Base-by-base conservation (phyloP, 2,329 filamentous ascomycete species). In the Colletotrichum acutatum region DNA sequence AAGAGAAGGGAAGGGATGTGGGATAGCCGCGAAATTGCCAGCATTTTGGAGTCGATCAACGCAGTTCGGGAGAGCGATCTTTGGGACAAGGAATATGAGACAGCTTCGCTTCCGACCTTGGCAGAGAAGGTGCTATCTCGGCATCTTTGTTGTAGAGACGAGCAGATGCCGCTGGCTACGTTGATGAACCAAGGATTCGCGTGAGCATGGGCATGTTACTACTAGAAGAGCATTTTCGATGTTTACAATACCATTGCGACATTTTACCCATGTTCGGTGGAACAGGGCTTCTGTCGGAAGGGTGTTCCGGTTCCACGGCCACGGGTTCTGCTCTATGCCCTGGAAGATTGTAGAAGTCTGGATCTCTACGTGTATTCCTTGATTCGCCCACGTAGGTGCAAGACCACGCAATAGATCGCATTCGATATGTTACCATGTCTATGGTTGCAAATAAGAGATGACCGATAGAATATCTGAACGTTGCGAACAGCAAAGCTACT, bases 1-100 rank as follows among this genome's bases (percentile, higher is more conserved):
- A 75, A 76, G 9, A 61, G 76, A 6, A 74, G 72, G 0, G 77
- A 78, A 46, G 77, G 75, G 0, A 54, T 78, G 0, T 77, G 75
- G 75, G 76, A 78, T 11, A 78, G 76, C 12, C 61, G 72, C 14
- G 77, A 78, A 12, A 49, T 49, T 8, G 37, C 37, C 37, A 42
- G 16, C 1, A 42, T 42, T 19, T 42, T 42, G 37, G 37, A 42
- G 37, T 42, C 37, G 5, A 42, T 42, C 37, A 42, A 42, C 16
- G 37, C 37, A 7, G 37, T 42, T 19, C 16, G 37, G 16, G 37
- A 3, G 37, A 42, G 37, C 16, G 37, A 42, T 42, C 37, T 42
- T 1, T 42, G 37, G 37, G 37, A 42, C 16, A 42, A 19, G 6
- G 37, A 19, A 42, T 42, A 19, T 42, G 37, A 42, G 16, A 42